Evolutionary conservation across 78 protist genomes (phyloP), one percentile per base, ranked within the genome.

Genomic region (Dictyostelium brefeldianum): DNA sequence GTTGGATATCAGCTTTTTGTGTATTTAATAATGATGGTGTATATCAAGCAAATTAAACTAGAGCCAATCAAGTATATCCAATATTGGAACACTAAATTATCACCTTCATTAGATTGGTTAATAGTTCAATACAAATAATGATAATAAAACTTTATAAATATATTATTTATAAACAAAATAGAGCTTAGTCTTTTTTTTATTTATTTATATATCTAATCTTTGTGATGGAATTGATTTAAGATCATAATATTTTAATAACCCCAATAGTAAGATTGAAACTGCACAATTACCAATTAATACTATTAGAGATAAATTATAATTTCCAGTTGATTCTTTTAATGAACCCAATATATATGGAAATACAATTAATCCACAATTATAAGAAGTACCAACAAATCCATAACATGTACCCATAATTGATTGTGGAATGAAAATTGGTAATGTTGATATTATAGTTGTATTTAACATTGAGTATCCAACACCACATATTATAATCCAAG

Each of bases 1-100:
- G 95, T 5, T 91, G 95, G 95, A 69, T 91, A 17, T 29, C 89
- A 0, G 80, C 47, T 0, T 91, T 91, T 80, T 90, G 83, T 67
- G 8, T 8, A 14, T 51, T 51, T 51, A 12, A 51, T 51, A 51
- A 51, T 51, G 56, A 51, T 51, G 56, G 56, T 51, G 4, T 4
- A 51, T 51, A 12, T 8, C 10, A 14, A 51, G 56, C 56, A 51
- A 51, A 51, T 51, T 12, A 51, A 51, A 51, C n/a, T n/a, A n/a
- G n/a, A n/a, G n/a, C n/a, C n/a, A n/a, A n/a, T n/a, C 56, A 4
- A 51, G 56, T 14, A 4, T 14, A 51, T 57, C 69, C 83, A 12
- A 15, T 4, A 5, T 6, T 79, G 0, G 50, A 12, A 51, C 15
- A 51, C 56, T 14, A 51, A 51, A 51, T 14, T 51, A 14, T 14